These are phyloP conservation scores for Melastoma candidum DNA, from an alignment of 441 rosid species.

Conservation along the genomic window DNA sequence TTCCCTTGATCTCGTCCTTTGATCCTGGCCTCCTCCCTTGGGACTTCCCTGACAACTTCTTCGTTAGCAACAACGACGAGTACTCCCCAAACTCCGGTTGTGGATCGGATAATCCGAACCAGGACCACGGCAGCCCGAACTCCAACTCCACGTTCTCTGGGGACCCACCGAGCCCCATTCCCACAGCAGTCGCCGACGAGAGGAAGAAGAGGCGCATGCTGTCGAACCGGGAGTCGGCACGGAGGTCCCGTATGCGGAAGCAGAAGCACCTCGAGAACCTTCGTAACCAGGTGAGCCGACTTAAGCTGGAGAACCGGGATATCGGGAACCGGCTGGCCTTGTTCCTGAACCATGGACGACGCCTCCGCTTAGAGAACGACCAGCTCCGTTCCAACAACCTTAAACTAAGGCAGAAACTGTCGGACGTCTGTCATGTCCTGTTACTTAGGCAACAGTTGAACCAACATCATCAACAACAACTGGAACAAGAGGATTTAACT, in stretches of 20 bases:
- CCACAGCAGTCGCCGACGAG: conserved; percentile 24
- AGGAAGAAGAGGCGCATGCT: conserved; percentile 52
- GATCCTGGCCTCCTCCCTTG: conserved; percentile 49
- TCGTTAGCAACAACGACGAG: conserved; percentile 24
- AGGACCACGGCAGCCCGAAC: conserved; percentile 15
- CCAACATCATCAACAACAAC: conserved; percentile 24
- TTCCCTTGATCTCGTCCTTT: conserved; percentile 28
- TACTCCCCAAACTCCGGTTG: conserved; percentile 27
- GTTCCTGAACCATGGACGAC: conserved; percentile 26
- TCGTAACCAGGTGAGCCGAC: conserved; percentile 46
- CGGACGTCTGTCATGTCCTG: conserved; percentile 40
- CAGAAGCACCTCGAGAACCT: conserved; percentile 56
- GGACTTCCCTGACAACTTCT: conserved; percentile 40
- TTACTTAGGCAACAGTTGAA: conserved; percentile 46
- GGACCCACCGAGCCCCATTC: conserved; percentile 18
- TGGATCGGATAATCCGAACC: conserved; percentile 28
- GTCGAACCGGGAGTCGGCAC: conserved; percentile 75
- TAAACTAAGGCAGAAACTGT: conserved; percentile 49
- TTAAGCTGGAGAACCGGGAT: conserved; percentile 52
- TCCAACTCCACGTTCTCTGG: conserved; percentile 20
- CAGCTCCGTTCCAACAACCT: conserved; percentile 39
- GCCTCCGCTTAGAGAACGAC: conserved; percentile 35
- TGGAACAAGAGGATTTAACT: too few relatives aligned
- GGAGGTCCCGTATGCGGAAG: conserved; percentile 66
- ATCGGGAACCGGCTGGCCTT: conserved; percentile 31